These are phyloP conservation scores for Trichoderma sp. DNA, from an alignment of 2,329 filamentous ascomycete species.

Conservation along the genomic window DNA sequence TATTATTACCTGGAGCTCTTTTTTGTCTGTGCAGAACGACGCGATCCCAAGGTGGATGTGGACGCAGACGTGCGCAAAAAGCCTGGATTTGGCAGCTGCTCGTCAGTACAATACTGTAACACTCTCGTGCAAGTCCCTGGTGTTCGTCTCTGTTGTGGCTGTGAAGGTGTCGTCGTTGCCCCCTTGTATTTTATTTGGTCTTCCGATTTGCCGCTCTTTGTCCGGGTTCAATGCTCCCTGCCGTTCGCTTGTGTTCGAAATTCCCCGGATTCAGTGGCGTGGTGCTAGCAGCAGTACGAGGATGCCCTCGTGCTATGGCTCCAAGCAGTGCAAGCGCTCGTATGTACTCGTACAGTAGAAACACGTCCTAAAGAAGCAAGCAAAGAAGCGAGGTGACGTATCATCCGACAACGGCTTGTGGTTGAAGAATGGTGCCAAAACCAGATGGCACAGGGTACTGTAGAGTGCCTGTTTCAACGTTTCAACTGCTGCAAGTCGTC, in stretches of 20 bases:
- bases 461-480: background rate
- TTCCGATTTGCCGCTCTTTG: background rate
- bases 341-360: background rate
- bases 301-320: background rate
- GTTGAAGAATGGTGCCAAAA: background rate
- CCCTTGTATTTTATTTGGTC: background rate
- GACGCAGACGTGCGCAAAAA: background rate
- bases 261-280: conserved; percentile 2
- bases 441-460: background rate
- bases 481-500: conserved; percentile 5
- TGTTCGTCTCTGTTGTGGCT: background rate
- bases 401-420: background rate
- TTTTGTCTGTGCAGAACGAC: background rate
- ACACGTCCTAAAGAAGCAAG: background rate
- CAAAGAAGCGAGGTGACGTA: conserved; percentile 5
- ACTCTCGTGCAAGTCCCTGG: background rate
- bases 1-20: background rate
- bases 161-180: background rate
- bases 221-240: background rate
- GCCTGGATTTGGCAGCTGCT: background rate
- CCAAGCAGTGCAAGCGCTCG: background rate
- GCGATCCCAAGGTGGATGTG: background rate
- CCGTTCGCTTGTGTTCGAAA: background rate
- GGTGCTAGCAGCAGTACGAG: background rate
- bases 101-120: background rate